Evolutionary conservation across 1,139 yeast genomes (phyloP).

Genomic region (Lodderomyces pseudojiufengensis): DNA sequence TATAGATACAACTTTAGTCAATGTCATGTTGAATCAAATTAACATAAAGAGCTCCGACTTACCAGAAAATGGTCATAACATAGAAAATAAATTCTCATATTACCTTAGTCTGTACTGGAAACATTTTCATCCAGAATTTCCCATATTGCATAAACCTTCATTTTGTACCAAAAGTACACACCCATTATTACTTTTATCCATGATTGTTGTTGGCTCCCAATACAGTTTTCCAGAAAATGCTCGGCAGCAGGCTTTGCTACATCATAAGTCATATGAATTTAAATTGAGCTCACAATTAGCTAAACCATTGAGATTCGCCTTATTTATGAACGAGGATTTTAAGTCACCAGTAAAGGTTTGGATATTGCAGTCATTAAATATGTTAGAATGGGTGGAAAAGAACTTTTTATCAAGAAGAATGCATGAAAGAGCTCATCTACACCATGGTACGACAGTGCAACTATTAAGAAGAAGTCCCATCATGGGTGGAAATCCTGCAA

Average conservation of each 20-base stretch:
- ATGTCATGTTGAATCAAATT: constrained; percentile 16
- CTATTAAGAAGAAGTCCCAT: constrained; percentile 68
- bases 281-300: constrained; percentile 43
- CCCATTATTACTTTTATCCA: constrained; percentile 51
- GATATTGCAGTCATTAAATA: constrained; percentile 61
- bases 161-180: constrained; percentile 52
- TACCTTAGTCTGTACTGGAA: constrained; percentile 48
- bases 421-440: constrained; percentile 74
- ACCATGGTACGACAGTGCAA: constrained; percentile 75
- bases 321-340: constrained; percentile 58
- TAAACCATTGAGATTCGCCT: constrained; percentile 58
- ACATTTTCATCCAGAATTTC: constrained; percentile 58
- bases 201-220: constrained; percentile 57
- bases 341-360: constrained; percentile 60
- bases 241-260: constrained; percentile 9
- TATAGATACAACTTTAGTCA: constrained; percentile 21
- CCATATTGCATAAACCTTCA: constrained; percentile 61
- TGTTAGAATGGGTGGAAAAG: constrained; percentile 68
- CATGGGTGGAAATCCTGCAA: constrained; percentile 62
- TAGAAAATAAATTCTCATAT: constrained; percentile 28
- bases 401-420: constrained; percentile 52
- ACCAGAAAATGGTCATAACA: constrained; percentile 19
- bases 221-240: constrained; percentile 17
- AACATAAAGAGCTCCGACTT: constrained; percentile 12
- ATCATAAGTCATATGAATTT: constrained; percentile 24